phyloP scores from a whole-genome alignment of 2,329 filamentous ascomycete species.

The Aspergillus sp. region DNA sequence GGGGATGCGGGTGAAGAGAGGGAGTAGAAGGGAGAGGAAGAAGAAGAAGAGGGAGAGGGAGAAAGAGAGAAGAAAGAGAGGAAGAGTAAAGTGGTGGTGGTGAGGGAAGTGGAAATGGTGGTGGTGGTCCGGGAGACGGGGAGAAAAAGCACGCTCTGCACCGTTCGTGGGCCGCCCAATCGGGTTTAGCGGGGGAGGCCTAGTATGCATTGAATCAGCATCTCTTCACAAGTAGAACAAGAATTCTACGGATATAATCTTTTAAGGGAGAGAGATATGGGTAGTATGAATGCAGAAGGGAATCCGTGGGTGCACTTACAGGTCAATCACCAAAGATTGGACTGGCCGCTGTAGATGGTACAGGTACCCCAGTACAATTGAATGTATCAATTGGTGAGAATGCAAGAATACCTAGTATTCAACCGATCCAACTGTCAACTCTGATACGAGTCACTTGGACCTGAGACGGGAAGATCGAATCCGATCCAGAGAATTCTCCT shows the following conservation, averaged over 20 bases:
- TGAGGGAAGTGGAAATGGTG: constrained; percentile 1
- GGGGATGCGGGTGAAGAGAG: constrained; percentile 2
- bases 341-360: background rate
- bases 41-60: constrained; percentile 3
- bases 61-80: constrained; percentile 3
- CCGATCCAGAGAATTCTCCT: background rate
- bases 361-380: background rate
- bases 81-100: background rate
- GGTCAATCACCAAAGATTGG: background rate
- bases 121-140: background rate
- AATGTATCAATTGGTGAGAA: background rate
- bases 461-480: background rate
- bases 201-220: no score
- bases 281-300: no score
- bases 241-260: no score
- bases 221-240: no score
- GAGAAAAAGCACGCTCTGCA: constrained; percentile 7
- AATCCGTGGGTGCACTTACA: no score
- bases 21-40: constrained; percentile 1
- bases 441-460: background rate
- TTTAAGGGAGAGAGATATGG: no score
- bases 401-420: background rate
- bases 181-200: constrained; percentile 5
- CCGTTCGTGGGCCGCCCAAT: no score
- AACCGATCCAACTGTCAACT: background rate